Percentiles rank a stretch among this genome's conserved stretches.
Evolutionary conservation across 2,329 filamentous ascomycete species (phyloP).

Genomic region (Zalaria sp.): DNA sequence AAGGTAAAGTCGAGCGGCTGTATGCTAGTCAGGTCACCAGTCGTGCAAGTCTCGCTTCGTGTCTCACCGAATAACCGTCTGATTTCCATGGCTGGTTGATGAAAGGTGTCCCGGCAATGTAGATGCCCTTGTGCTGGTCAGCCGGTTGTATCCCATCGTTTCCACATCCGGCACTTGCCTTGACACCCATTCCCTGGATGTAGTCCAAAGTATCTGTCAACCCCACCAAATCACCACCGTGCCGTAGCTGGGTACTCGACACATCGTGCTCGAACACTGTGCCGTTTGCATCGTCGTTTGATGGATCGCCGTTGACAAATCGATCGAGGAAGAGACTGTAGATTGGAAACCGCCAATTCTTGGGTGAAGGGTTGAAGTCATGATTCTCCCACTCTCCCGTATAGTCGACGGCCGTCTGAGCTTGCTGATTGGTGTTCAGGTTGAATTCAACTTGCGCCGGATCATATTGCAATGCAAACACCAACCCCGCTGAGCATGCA

Average conservation of each 20-base stretch:
- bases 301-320: conserved; percentile 50
- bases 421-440: conserved; percentile 44
- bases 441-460: conserved; percentile 40
- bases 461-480: conserved; percentile 27
- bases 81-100: conserved; percentile 52
- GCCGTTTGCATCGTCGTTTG: conserved; percentile 49
- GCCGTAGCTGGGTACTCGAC: conserved; percentile 46
- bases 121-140: conserved; percentile 32
- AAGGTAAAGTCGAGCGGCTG: conserved; percentile 39
- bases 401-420: conserved; percentile 44
- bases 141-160: too few relatives aligned
- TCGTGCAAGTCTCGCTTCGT: too few relatives aligned
- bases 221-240: conserved; percentile 45
- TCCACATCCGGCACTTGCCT: too few relatives aligned
- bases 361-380: conserved; percentile 38
- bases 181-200: conserved; percentile 46
- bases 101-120: conserved; percentile 49
- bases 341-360: conserved; percentile 51
- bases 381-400: conserved; percentile 41
- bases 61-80: conserved; percentile 36
- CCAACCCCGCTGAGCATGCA: too few relatives aligned
- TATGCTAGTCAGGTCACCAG: too few relatives aligned
- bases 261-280: conserved; percentile 48
- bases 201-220: conserved; percentile 49
- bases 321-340: conserved; percentile 52